Base-by-base conservation (phyloP, 176 grass and related monocot genomes). In the Cenchrus americanus region DNA sequence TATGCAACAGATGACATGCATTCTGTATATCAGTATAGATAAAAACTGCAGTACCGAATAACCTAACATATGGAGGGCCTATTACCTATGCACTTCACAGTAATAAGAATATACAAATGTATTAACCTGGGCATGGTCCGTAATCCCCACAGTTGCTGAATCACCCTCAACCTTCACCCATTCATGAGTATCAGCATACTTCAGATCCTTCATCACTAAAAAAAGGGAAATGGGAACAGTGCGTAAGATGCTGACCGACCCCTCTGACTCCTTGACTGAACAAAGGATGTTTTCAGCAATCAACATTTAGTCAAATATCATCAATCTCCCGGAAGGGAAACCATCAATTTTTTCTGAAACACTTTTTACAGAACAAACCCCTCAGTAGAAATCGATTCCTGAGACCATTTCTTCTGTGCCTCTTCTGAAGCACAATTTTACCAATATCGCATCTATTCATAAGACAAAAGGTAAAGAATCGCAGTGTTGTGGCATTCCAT, bases 91-190 rank as follows among this genome's bases (percentile, higher is more conserved):
- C 21, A 64, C 46, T 43, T 73, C 0, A 59, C 0, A 66, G 58
- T 10, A 48, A 66, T 46, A 77, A 0, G 53, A 24, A 52, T 76
- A 49, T 22, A 10, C 17, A 0, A 60, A 57, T 66, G 64, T 58
- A 84, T 27, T 9, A 83, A 97, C 96, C 96, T 99, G 96, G 62
- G 96, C 96, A 89, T 99, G 96, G 87, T 99, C 93, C 62, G 96
- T 99, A 84, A 99, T 92, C 41, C 96, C 96, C 54, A 99, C 78
- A 6, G 87, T 96, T 44, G 96, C 96, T 5, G 89, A 96, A 87
- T 93, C 78, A 17, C 87, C 93, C 0, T 99, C 91, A 61, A 91
- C 85, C 86, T 94, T 99, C 26, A 90, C 93, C 96, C 96, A 99
- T 64, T 99, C 96, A 83, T 99, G 96, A 19, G 87, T 89, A 30